A percentile compares a stretch with the other conserved stretches of the same genome.
These are phyloP conservation scores for Tarenaya hassleriana DNA, from an alignment of 345 rosid species.

Conservation along the genomic window DNA sequence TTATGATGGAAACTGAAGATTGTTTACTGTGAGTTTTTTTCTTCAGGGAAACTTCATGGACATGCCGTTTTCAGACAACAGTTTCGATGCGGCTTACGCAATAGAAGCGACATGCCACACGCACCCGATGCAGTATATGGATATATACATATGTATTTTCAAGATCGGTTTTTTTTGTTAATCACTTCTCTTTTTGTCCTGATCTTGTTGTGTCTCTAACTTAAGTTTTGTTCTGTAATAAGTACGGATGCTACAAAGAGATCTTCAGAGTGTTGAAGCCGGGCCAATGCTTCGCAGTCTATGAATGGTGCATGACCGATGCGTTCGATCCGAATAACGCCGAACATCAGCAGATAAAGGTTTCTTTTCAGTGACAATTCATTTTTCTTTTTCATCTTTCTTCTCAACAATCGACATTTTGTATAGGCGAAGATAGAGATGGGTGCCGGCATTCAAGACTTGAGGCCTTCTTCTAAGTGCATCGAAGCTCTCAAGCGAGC, in stretches of 20 bases:
- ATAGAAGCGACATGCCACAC: slow-evolving; percentile 99
- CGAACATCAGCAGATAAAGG: slow-evolving; percentile 85
- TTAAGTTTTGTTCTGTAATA: too few relatives aligned
- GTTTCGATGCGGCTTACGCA: slow-evolving; percentile 94
- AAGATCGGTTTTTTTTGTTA: too few relatives aligned
- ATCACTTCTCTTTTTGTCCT: too few relatives aligned
- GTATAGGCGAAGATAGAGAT: slow-evolving; percentile 79
- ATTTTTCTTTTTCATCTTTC: not conserved
- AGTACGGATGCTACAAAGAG: slow-evolving; percentile 93
- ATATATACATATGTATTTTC: too few relatives aligned
- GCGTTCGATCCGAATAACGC: slow-evolving; percentile 63
- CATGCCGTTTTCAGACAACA: slow-evolving; percentile 76
- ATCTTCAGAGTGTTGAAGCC: slow-evolving; percentile 92
- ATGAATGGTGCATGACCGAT: slow-evolving; percentile 99
- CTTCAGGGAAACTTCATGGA: slow-evolving; percentile 88
- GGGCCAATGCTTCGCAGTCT: slow-evolving; percentile 83
- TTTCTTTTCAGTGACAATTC: slow-evolving; percentile 8
- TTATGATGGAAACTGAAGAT: too few relatives aligned
- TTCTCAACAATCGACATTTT: not conserved
- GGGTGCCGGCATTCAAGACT: slow-evolving; percentile 94
- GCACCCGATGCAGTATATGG: too few relatives aligned
- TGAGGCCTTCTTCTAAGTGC: slow-evolving; percentile 69
- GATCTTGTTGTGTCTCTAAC: too few relatives aligned
- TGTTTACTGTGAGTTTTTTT: too few relatives aligned
- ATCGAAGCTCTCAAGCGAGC: slow-evolving; percentile 79